These are phyloP conservation scores for Aspergillus bertholletiae DNA, from an alignment of 495 filamentous ascomycete species.

Conservation along the genomic window DNA sequence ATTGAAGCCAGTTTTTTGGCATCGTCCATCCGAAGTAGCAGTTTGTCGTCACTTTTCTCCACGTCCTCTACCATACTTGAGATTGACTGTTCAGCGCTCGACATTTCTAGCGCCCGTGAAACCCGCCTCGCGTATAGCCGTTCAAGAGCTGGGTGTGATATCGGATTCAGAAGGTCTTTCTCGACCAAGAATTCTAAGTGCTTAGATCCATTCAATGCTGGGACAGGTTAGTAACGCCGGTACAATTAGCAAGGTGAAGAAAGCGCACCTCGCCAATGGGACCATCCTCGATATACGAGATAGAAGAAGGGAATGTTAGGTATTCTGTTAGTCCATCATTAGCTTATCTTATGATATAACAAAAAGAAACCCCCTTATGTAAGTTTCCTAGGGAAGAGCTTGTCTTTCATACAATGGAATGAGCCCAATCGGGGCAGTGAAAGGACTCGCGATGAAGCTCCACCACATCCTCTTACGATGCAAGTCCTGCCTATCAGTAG, in stretches of 20 bases:
- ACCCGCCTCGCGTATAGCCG: slow-evolving; percentile 60
- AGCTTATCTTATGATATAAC: neutral
- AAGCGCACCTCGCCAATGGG: slow-evolving; percentile 60
- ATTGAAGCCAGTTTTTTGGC: slow-evolving; percentile 62
- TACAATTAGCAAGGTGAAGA: neutral
- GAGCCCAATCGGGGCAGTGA: slow-evolving; percentile 76
- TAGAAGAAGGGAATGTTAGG: slow-evolving; percentile 99
- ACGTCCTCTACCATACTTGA: slow-evolving; percentile 38
- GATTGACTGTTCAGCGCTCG: slow-evolving; percentile 20
- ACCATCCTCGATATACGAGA: slow-evolving; percentile 73
- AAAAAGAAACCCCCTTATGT: neutral
- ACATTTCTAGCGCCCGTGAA: slow-evolving; percentile 21
- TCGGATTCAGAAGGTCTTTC: slow-evolving; percentile 60
- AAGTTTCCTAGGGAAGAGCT: neutral
- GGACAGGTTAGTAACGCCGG: slow-evolving; percentile 13
- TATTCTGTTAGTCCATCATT: slow-evolving; percentile 48
- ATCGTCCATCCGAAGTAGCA: slow-evolving; percentile 56
- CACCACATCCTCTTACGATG: slow-evolving; percentile 74
- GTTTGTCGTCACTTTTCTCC: slow-evolving; percentile 49
- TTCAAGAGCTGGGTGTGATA: slow-evolving; percentile 64
- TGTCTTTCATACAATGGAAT: slow-evolving; percentile 70
- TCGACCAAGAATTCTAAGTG: slow-evolving; percentile 78
- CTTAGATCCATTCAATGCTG: slow-evolving; percentile 74
- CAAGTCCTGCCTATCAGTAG: slow-evolving; percentile 72
- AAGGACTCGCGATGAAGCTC: slow-evolving; percentile 77